These are phyloP conservation scores for Aspergillus tubingensis DNA, from an alignment of 2,329 filamentous ascomycete species.

Conservation along the genomic window DNA sequence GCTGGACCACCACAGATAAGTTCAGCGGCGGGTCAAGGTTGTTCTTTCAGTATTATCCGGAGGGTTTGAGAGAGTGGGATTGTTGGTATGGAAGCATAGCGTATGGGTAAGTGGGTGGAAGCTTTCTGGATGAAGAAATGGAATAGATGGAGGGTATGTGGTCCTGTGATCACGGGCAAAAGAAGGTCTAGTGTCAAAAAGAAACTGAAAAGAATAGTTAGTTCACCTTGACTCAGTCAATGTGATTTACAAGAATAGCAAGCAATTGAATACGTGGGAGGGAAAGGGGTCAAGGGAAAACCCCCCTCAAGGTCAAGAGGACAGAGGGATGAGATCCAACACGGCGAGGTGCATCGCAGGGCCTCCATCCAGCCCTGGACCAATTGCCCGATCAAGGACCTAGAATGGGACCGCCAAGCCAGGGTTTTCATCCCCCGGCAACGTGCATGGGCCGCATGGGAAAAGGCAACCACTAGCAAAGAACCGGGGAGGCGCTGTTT, in stretches of 20 bases:
- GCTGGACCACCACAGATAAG: background rate
- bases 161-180: background rate
- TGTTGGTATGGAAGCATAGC: background rate
- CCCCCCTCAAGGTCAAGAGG: background rate
- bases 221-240: background rate
- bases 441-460: constrained; percentile 10
- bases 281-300: background rate
- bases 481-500: background rate
- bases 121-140: background rate
- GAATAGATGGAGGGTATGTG: background rate
- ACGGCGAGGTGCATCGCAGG: background rate
- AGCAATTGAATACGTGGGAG: background rate
- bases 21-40: too few species aligned
- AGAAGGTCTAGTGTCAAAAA: background rate
- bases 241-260: background rate
- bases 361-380: background rate
- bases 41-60: too few species aligned
- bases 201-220: background rate
- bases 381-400: background rate
- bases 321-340: too few species aligned
- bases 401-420: constrained; percentile 4
- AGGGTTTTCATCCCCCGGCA: background rate
- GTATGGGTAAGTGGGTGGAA: background rate
- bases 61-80: too few species aligned
- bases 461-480: constrained; percentile 9